Evolutionary conservation across 2,329 filamentous ascomycete species (phyloP).

Genomic region (Cordyceps fumosorosea): DNA sequence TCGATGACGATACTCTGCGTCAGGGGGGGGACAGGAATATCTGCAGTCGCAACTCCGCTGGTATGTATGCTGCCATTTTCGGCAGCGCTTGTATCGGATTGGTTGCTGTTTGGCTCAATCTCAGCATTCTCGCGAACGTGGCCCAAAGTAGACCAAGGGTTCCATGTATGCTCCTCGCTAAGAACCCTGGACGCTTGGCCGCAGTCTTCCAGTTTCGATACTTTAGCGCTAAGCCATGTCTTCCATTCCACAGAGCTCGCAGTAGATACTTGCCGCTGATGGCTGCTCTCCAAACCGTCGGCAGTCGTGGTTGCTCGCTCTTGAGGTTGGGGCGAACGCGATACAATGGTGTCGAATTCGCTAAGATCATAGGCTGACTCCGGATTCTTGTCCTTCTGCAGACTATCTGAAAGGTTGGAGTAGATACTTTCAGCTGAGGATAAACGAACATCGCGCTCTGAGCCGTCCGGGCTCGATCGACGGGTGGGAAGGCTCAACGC

Average conservation of each 20-base stretch:
- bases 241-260: conserved; percentile 50
- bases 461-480: conserved; percentile 32
- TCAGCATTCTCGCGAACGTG: conserved; percentile 46
- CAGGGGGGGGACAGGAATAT: neutral
- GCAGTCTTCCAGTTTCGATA: conserved; percentile 37
- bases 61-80: neutral
- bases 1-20: conserved; percentile 11
- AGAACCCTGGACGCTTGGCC: conserved; percentile 7
- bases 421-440: conserved; percentile 45
- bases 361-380: neutral
- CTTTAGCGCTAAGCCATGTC: conserved; percentile 45
- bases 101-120: conserved; percentile 30
- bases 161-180: conserved; percentile 7
- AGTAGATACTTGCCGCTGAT: conserved; percentile 33
- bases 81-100: neutral
- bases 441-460: conserved; percentile 31
- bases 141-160: conserved; percentile 19
- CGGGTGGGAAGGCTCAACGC: conserved; percentile 33
- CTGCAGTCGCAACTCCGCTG: neutral
- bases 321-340: neutral
- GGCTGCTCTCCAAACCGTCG: conserved; percentile 13
- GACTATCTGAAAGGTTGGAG: conserved; percentile 25
- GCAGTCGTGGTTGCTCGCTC: neutral
- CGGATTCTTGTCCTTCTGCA: conserved; percentile 18
- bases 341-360: neutral